Conservation (phyloP, 2,329 filamentous ascomycete genomes). For the Elsinoe ampelina region DNA sequence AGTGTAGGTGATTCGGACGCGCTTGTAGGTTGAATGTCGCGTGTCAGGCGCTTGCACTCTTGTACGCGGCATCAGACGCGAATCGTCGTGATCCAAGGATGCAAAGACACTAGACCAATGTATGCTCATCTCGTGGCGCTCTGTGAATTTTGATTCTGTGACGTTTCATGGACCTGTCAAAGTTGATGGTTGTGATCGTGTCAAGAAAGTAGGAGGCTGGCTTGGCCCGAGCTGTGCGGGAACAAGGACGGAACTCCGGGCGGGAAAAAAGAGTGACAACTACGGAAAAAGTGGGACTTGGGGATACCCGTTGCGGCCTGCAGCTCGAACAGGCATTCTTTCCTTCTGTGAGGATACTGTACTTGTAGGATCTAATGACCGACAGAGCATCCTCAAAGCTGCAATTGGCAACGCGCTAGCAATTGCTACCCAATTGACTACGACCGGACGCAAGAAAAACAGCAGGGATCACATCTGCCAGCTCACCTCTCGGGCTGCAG, state of each 20-base stretch:
- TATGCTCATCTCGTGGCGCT: no score
- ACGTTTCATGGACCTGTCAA: no score
- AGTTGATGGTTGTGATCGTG: no score
- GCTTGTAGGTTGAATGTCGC: no score
- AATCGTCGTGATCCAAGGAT: no score
- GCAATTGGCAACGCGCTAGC: conserved; percentile 1
- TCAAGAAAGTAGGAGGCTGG: not conserved
- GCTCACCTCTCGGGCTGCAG: not conserved
- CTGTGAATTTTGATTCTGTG: no score
- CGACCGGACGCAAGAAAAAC: not conserved
- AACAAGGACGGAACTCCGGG: not conserved
- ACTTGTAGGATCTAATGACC: no score
- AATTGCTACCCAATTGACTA: not conserved
- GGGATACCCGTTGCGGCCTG: not conserved
- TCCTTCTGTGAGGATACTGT: no score
- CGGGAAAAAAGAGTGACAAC: not conserved
- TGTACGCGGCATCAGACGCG: no score
- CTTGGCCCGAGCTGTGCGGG: not conserved
- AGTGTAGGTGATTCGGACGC: no score
- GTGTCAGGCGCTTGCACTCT: no score
- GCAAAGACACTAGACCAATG: no score
- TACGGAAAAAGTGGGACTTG: not conserved
- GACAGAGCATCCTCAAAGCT: not conserved
- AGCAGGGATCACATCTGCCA: not conserved
- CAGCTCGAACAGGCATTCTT: not conserved